Conservation (phyloP, 768 basidiomycete species). For the Cyclocybe aegerita region DNA sequence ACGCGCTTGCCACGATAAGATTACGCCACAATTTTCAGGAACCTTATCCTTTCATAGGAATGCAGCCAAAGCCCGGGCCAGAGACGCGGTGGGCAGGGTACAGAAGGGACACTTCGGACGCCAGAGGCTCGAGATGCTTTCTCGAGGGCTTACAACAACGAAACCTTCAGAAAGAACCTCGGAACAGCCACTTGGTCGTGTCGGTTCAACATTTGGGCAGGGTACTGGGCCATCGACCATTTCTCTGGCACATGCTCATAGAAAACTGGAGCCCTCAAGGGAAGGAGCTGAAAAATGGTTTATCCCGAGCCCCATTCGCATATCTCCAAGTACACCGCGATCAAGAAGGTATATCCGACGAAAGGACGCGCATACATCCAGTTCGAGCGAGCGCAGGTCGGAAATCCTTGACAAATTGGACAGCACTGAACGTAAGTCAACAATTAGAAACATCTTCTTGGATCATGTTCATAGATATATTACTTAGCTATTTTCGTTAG, state of each 20-base stretch:
- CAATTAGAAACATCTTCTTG: background rate
- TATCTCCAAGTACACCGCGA: slow-evolving; percentile 21
- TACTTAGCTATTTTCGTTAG: slow-evolving; percentile 33
- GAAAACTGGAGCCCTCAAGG: slow-evolving; percentile 1
- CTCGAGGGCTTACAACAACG: slow-evolving; percentile 33
- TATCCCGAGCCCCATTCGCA: slow-evolving; percentile 26
- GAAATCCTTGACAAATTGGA: slow-evolving; percentile 42
- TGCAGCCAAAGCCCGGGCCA: slow-evolving; percentile 54
- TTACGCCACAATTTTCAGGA: background rate
- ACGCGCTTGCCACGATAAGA: slow-evolving; percentile 1
- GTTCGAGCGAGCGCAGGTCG: slow-evolving; percentile 26
- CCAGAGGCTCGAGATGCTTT: slow-evolving; percentile 54
- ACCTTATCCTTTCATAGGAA: slow-evolving; percentile 40
- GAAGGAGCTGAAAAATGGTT: slow-evolving; percentile 3
- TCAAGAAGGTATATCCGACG: slow-evolving; percentile 7
- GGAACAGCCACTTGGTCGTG: background rate
- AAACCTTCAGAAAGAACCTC: slow-evolving; percentile 3
- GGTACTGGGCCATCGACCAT: slow-evolving; percentile 18
- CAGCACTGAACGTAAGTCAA: slow-evolving; percentile 40
- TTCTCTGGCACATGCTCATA: slow-evolving; percentile 27
- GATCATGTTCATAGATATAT: background rate
- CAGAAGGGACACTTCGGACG: slow-evolving; percentile 64
- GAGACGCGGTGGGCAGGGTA: slow-evolving; percentile 50
- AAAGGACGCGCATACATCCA: slow-evolving; percentile 21
- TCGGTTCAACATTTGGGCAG: background rate